Percentiles rank a stretch among this genome's conserved stretches.
phyloP scores from a whole-genome alignment of 257 asterid species.

The Lavandula angustifolia region DNA sequence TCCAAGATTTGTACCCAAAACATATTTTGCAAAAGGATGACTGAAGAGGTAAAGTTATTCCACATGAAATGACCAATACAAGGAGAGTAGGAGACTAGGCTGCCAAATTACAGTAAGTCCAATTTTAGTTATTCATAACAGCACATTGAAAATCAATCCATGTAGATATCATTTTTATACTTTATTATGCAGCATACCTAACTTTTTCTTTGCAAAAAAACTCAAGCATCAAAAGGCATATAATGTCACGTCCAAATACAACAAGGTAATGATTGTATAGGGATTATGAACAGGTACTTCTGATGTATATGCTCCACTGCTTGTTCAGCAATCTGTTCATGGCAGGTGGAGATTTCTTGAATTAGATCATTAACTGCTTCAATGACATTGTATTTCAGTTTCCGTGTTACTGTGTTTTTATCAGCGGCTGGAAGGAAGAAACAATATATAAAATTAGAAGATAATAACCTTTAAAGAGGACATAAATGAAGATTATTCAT shows the following conservation, averaged over 20 bases:
- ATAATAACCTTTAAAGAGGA: conserved; percentile 13
- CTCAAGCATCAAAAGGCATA: conserved; percentile 23
- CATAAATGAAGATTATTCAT: not conserved
- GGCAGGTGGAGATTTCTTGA: conserved; percentile 91
- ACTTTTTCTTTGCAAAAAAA: not conserved
- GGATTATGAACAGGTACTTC: conserved; percentile 53
- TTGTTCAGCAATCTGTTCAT: conserved; percentile 94
- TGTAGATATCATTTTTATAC: not conserved
- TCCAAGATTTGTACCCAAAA: conserved; percentile 8
- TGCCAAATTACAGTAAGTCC: not conserved
- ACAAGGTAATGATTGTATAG: conserved; percentile 16
- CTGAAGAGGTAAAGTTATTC: conserved; percentile 6
- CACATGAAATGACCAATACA: conserved; percentile 3
- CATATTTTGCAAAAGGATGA: conserved; percentile 3
- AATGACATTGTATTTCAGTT: conserved; percentile 92
- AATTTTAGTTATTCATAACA: conserved; percentile 3
- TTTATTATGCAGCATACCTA: not conserved
- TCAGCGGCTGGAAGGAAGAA: conserved; percentile 83
- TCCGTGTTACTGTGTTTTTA: conserved; percentile 62
- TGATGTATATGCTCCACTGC: conserved; percentile 99
- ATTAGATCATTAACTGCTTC: conserved; percentile 96
- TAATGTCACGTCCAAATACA: conserved; percentile 10
- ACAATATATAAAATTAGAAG: conserved; percentile 32
- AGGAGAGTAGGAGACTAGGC: not conserved
- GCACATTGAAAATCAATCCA: conserved; percentile 11